These are phyloP conservation scores for Sugiyamaella novakii DNA, from an alignment of 1,139 yeast species.

Conservation along the genomic window DNA sequence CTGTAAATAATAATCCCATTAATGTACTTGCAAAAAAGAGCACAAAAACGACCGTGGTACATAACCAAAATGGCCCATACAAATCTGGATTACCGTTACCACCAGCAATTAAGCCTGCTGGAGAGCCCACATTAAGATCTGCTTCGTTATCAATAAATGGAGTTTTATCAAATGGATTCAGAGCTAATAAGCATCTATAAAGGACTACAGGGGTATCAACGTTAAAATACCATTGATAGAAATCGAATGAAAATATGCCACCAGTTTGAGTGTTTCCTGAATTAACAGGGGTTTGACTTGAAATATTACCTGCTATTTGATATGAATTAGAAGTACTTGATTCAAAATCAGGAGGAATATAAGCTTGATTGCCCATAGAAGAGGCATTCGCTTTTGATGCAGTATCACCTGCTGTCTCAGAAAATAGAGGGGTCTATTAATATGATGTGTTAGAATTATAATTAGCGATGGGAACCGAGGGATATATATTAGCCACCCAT, in stretches of 20 bases:
- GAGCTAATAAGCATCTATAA: conserved; percentile 41
- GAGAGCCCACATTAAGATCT: conserved; percentile 39
- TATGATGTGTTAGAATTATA: not conserved
- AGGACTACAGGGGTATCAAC: conserved; percentile 61
- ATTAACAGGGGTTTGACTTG: conserved; percentile 8
- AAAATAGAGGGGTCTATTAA: conserved; percentile 17
- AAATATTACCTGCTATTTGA: conserved; percentile 20
- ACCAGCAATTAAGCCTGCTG: conserved; percentile 36
- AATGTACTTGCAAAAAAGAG: conserved; percentile 73
- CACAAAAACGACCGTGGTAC: conserved; percentile 71
- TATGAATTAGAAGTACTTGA: conserved; percentile 17
- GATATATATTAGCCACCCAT: no score
- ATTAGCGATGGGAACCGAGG: not conserved
- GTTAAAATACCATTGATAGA: conserved; percentile 63
- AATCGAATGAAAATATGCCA: conserved; percentile 57
- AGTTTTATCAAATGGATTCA: conserved; percentile 39
- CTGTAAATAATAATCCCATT: conserved; percentile 53
- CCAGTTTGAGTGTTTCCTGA: conserved; percentile 19
- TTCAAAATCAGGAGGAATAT: conserved; percentile 40
- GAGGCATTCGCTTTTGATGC: not conserved
- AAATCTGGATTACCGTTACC: conserved; percentile 52
- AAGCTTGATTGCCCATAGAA: conserved; percentile 38
- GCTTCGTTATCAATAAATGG: conserved; percentile 41
- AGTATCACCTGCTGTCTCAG: conserved; percentile 1
- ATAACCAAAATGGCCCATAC: conserved; percentile 85